Percentiles rank a stretch among this genome's conserved stretches.
Evolutionary conservation across 805 yeast species (phyloP).

Genomic region (Monosporozyma yasuniensis): DNA sequence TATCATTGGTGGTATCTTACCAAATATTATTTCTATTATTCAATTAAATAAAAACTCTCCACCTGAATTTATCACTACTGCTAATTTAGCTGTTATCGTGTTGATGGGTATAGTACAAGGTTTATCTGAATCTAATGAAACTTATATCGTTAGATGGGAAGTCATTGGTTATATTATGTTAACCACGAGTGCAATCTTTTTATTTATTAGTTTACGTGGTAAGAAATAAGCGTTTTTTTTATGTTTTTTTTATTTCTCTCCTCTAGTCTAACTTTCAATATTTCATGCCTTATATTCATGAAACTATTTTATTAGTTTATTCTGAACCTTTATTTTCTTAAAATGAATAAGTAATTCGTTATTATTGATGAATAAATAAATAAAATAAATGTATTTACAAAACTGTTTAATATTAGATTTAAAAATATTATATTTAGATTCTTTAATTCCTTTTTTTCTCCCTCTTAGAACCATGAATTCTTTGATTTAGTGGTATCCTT

Average conservation of each 20-base stretch:
- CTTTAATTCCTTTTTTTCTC: neutral
- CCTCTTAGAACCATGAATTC: conserved; percentile 3
- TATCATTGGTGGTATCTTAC: conserved; percentile 20
- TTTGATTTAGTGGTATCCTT: neutral
- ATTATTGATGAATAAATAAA: neutral
- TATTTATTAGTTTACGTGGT: conserved; percentile 10
- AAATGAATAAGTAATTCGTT: neutral
- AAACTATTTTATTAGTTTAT: neutral
- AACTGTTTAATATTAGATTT: neutral
- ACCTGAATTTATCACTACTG: conserved; percentile 25
- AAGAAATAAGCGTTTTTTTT: neutral
- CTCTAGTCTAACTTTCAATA: neutral
- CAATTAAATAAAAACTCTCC: conserved; percentile 18
- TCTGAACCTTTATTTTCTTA: neutral
- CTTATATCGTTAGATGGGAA: conserved; percentile 28
- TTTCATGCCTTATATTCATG: neutral
- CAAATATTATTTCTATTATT: conserved; percentile 18
- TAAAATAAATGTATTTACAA: neutral
- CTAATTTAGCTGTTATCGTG: conserved; percentile 22
- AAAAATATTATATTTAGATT: neutral
- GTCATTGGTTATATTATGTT: conserved; percentile 25
- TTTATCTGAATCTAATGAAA: conserved; percentile 22
- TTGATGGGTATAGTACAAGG: conserved; percentile 25
- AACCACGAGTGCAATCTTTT: conserved; percentile 18
- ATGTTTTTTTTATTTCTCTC: too few relatives aligned